phyloP scores from a whole-genome alignment of 2,329 filamentous ascomycete species.

The Phoma sp. region DNA sequence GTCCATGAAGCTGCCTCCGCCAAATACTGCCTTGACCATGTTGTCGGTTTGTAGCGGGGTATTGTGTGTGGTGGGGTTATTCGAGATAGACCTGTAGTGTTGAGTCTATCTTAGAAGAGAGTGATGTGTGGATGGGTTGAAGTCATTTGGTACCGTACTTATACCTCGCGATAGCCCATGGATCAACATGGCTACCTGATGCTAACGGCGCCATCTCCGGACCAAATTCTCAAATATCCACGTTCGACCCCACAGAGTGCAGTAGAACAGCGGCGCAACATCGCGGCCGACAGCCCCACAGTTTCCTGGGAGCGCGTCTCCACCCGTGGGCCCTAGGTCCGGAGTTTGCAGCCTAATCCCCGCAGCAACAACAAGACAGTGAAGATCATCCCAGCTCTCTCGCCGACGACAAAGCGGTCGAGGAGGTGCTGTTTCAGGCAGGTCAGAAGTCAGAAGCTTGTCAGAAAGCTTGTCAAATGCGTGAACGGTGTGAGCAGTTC shows the following conservation, averaged over 20 bases:
- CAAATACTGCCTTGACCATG: constrained; percentile 49
- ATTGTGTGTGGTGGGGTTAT: no score
- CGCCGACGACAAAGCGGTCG: no score
- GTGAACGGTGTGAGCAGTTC: background rate
- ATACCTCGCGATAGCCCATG: background rate
- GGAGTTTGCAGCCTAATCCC: background rate
- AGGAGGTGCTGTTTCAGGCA: no score
- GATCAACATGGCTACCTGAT: background rate
- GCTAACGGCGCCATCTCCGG: background rate
- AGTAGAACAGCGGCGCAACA: background rate
- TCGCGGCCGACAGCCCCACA: background rate
- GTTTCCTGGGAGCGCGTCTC: constrained; percentile 3
- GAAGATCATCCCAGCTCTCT: no score
- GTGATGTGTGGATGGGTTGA: background rate
- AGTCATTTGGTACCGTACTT: background rate
- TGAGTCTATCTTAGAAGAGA: no score
- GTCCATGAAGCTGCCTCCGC: constrained; percentile 36
- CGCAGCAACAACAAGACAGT: no score
- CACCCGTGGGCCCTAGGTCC: background rate
- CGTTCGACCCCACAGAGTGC: background rate
- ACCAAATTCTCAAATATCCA: background rate
- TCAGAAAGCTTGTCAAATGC: background rate
- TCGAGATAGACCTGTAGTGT: no score
- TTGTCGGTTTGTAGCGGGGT: background rate
- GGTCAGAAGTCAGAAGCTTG: background rate